phyloP scores from a whole-genome alignment of 441 rosid species.

The Populus hybrid region DNA sequence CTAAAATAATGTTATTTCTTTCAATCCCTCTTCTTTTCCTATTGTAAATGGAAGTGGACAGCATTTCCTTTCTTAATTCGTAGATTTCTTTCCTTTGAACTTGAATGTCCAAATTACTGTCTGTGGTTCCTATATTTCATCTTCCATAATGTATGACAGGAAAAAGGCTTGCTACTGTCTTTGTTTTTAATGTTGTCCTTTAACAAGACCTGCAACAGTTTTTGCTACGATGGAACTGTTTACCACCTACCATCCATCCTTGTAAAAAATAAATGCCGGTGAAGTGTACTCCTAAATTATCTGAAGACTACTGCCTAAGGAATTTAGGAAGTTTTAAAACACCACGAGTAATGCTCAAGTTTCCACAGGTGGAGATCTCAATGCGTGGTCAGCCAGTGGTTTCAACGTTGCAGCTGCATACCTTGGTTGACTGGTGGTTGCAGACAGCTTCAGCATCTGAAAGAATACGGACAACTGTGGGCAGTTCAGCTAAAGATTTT shows the following conservation, averaged over 20 bases:
- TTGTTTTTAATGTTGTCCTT: neutral
- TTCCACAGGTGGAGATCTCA: conserved; percentile 40
- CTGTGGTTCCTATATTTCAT: neutral
- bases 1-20: neutral
- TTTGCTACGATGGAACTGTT: neutral
- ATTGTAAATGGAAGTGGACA: neutral
- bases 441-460: conserved; percentile 31
- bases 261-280: neutral
- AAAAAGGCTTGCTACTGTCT: neutral
- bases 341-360: neutral
- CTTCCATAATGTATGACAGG: neutral
- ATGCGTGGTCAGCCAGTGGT: conserved; percentile 35
- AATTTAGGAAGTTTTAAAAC: neutral
- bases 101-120: neutral
- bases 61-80: neutral
- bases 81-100: neutral
- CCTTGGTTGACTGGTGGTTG: conserved; percentile 40
- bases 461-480: conserved; percentile 26
- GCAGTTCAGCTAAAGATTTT: conserved; percentile 47
- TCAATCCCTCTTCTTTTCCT: neutral
- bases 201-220: neutral
- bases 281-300: neutral
- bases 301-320: neutral
- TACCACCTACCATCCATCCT: neutral
- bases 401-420: conserved; percentile 31